A percentile compares a stretch with the other conserved stretches of the same genome.
These are phyloP conservation scores for Botrytis medusae DNA, from an alignment of 2,329 filamentous ascomycete species.

Conservation along the genomic window DNA sequence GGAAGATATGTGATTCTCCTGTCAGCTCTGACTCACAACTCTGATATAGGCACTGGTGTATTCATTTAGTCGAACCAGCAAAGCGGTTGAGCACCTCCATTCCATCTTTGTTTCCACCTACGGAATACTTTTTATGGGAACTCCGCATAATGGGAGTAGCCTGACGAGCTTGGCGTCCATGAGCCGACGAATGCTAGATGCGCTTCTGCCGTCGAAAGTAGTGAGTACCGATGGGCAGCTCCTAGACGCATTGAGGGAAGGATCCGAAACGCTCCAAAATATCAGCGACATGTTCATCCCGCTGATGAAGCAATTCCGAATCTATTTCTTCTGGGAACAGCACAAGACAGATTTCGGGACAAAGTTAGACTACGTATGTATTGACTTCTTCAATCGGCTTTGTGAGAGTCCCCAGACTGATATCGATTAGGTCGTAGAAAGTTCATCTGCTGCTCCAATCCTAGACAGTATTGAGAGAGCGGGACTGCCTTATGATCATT, in stretches of 20 bases:
- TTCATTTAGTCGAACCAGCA: not conserved
- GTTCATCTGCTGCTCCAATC: not conserved
- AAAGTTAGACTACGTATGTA: not conserved
- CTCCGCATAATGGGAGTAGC: not conserved
- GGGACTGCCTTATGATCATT: slow-evolving; percentile 2
- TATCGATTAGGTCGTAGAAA: not conserved
- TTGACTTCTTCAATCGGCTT: too few relatives aligned
- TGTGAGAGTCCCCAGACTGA: too few relatives aligned
- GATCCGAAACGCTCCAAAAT: not conserved
- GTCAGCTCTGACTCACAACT: too few relatives aligned
- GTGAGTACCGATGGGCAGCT: not conserved
- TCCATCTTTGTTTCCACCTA: not conserved
- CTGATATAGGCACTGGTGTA: too few relatives aligned
- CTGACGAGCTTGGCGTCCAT: not conserved
- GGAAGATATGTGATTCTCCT: too few relatives aligned
- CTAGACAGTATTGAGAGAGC: slow-evolving; percentile 2
- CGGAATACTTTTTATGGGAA: not conserved
- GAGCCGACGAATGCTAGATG: not conserved
- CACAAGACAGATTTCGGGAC: not conserved
- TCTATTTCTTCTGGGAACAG: slow-evolving; percentile 7
- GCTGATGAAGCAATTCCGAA: slow-evolving; percentile 5
- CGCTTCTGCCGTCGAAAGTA: not conserved
- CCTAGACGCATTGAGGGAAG: not conserved
- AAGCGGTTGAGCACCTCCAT: not conserved
- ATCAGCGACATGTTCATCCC: not conserved